Percentiles rank a stretch among this genome's conserved stretches.
Evolutionary conservation across 2,329 filamentous ascomycete species (phyloP).

Genomic region (Cordyceps cicadae): DNA sequence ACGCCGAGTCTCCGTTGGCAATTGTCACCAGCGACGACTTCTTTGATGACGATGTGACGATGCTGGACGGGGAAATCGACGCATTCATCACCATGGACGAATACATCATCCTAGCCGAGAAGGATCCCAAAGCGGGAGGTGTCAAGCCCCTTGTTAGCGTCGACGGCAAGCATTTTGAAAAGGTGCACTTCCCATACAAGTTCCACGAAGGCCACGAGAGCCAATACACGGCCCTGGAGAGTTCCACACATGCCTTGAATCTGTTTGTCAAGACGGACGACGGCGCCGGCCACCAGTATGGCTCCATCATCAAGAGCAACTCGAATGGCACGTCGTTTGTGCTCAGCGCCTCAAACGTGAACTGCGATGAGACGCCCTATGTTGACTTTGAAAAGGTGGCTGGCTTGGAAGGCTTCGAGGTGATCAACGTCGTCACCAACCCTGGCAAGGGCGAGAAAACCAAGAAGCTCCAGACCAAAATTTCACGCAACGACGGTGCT

Average conservation of each 20-base stretch:
- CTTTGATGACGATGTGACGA: constrained; percentile 53
- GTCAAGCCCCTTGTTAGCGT: constrained; percentile 75
- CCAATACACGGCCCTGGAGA: constrained; percentile 89
- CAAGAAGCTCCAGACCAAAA: constrained; percentile 82
- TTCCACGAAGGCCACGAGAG: constrained; percentile 71
- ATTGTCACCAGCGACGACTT: constrained; percentile 73
- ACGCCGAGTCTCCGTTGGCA: constrained; percentile 52
- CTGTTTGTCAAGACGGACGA: constrained; percentile 79
- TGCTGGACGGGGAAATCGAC: constrained; percentile 53
- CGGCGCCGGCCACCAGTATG: constrained; percentile 58
- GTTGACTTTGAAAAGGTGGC: constrained; percentile 97
- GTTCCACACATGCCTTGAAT: constrained; percentile 89
- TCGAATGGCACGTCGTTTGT: constrained; percentile 96
- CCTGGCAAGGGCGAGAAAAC: constrained; percentile 61
- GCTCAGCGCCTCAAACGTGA: constrained; percentile 71
- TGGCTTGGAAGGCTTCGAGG: constrained; percentile 78
- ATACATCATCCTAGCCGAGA: constrained; percentile 82
- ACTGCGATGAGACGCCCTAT: constrained; percentile 66
- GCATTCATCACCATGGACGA: constrained; percentile 94
- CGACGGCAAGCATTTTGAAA: constrained; percentile 73
- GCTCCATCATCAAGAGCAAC: constrained; percentile 93
- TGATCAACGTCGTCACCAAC: constrained; percentile 83
- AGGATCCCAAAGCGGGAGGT: constrained; percentile 58
- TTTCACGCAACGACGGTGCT: constrained; percentile 93
- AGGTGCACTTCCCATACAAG: constrained; percentile 77